A percentile compares a stretch with the other conserved stretches of the same genome.
Conservation (phyloP, 2,329 filamentous ascomycete genomes). For the Sclerotinia spermophila region DNA sequence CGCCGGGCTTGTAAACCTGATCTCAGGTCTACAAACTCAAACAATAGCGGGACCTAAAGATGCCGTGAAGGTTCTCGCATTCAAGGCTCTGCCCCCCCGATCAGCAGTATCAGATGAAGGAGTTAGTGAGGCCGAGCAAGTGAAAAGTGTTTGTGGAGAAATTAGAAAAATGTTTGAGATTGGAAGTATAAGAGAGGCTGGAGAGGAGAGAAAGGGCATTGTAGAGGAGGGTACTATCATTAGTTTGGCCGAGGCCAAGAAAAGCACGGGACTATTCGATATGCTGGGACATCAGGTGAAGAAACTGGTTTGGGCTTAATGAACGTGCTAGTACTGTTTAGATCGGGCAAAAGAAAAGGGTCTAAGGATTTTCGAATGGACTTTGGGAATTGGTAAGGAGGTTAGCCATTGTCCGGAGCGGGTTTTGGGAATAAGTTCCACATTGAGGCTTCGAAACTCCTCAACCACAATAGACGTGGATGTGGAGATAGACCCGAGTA, state of each 20-base stretch:
- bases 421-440: neutral
- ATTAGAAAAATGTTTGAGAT: constrained; percentile 50
- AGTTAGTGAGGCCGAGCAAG: constrained; percentile 35
- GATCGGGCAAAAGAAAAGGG: neutral
- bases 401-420: neutral
- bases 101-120: constrained; percentile 39
- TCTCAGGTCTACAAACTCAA: constrained; percentile 13
- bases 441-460: neutral
- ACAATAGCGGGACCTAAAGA: constrained; percentile 17
- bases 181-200: constrained; percentile 40
- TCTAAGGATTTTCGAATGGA: neutral
- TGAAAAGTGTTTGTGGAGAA: constrained; percentile 21
- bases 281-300: constrained; percentile 86
- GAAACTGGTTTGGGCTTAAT: constrained; percentile 77
- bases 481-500: constrained; percentile 2
- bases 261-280: constrained; percentile 80
- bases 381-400: neutral
- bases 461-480: neutral
- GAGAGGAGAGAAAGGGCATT: constrained; percentile 43
- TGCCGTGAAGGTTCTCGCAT: constrained; percentile 44
- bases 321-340: neutral
- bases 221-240: constrained; percentile 69
- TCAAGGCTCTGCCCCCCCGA: constrained; percentile 52
- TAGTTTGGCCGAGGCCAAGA: constrained; percentile 77
- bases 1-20: constrained; percentile 9